phyloP scores from a whole-genome alignment of 163 green algal genomes.

The Chlamydomonas reinhardtii region DNA sequence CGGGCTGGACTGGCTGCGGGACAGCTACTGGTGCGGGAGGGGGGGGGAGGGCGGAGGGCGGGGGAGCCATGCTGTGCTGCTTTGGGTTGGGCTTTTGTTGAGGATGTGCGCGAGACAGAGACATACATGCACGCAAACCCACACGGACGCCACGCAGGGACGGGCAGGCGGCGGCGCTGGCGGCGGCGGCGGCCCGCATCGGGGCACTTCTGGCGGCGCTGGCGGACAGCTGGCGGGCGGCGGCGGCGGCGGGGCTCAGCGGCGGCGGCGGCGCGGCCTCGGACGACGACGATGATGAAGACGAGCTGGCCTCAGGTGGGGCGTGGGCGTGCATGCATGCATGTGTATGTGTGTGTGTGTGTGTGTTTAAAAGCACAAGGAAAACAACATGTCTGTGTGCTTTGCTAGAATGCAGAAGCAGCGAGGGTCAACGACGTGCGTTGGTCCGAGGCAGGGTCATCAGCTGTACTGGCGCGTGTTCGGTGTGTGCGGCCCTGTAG shows the following conservation, averaged over 20 bases:
- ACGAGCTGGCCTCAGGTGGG: background rate
- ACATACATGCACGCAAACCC: too few relatives aligned
- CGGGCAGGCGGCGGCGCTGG: slow-evolving; percentile 12
- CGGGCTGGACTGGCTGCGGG: slow-evolving; percentile 80
- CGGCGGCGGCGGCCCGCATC: slow-evolving; percentile 22
- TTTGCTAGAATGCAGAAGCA: too few relatives aligned
- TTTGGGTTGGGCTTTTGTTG: background rate
- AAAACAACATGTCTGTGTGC: too few relatives aligned
- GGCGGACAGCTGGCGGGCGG: slow-evolving; percentile 42
- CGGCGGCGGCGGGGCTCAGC: background rate
- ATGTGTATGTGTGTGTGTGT: too few relatives aligned
- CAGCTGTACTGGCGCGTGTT: too few relatives aligned
- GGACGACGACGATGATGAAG: slow-evolving; percentile 11
- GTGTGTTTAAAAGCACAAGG: too few relatives aligned
- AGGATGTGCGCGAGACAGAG: too few relatives aligned
- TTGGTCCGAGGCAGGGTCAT: too few relatives aligned
- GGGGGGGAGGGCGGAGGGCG: background rate
- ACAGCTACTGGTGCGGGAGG: slow-evolving; percentile 79
- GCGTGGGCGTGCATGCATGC: background rate
- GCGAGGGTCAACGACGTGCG: too few relatives aligned
- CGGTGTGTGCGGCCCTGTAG: too few relatives aligned
- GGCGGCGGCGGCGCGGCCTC: slow-evolving; percentile 1
- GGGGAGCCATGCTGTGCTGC: too few relatives aligned
- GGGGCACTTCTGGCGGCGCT: slow-evolving; percentile 67
- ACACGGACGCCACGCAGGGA: slow-evolving; percentile 12